Percentiles rank a stretch among this genome's conserved stretches.
Evolutionary conservation across 2,329 filamentous ascomycete genomes (phyloP).

Genomic region (Diplodia seriata): DNA sequence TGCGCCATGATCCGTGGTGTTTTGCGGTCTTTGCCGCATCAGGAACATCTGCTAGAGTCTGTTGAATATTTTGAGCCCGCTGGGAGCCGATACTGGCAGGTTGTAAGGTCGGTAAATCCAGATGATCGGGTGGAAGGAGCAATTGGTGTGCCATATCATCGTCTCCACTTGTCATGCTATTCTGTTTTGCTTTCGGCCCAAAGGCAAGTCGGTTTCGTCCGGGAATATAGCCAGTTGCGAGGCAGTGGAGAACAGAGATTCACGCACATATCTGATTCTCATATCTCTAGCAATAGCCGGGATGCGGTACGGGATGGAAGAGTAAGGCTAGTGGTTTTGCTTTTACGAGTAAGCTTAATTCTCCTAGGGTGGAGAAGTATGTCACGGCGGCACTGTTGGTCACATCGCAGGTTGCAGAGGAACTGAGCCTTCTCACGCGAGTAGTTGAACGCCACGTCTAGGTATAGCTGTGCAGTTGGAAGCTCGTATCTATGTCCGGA

Average conservation of each 20-base stretch:
- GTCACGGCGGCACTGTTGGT: not conserved
- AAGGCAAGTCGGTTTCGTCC: too few relatives aligned
- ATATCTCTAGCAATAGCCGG: not conserved
- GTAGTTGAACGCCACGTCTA: not conserved
- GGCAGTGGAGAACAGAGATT: too few relatives aligned
- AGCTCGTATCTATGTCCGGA: too few relatives aligned
- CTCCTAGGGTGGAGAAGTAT: not conserved
- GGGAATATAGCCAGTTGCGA: too few relatives aligned
- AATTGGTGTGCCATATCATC: too few relatives aligned
- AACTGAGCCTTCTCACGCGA: not conserved
- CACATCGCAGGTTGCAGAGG: not conserved
- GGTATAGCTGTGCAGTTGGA: not conserved
- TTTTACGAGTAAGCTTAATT: not conserved
- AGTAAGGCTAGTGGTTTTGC: not conserved
- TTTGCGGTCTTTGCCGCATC: not conserved
- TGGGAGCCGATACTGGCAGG: not conserved
- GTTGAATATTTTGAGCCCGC: not conserved
- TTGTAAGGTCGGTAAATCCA: not conserved
- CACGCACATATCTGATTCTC: too few relatives aligned
- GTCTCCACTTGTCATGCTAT: too few relatives aligned
- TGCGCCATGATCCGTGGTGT: not conserved
- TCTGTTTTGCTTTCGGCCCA: too few relatives aligned
- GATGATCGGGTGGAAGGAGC: not conserved
- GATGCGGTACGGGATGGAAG: not conserved
- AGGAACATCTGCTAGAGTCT: not conserved